phyloP scores from a whole-genome alignment of 805 yeast genomes.

The Yamadazyma tumulicola region DNA sequence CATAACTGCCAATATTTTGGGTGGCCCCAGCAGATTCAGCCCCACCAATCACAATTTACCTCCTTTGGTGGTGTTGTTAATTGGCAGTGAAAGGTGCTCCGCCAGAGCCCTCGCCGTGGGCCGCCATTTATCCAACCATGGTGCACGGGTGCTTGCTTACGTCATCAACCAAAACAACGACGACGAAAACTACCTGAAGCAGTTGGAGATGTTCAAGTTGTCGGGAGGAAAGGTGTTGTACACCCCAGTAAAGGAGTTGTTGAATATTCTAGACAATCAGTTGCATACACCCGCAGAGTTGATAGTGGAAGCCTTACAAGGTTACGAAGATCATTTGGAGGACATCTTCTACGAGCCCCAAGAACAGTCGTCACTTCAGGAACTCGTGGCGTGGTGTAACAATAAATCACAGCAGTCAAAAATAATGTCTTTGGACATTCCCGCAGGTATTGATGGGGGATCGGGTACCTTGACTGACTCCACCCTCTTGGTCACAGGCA shows the following conservation, averaged over 20 bases:
- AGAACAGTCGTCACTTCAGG: slow-evolving; percentile 37
- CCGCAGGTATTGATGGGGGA: slow-evolving; percentile 81
- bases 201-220: slow-evolving; percentile 52
- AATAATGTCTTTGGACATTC: slow-evolving; percentile 69
- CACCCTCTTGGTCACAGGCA: slow-evolving; percentile 37
- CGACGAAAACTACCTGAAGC: slow-evolving; percentile 45
- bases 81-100: slow-evolving; percentile 76
- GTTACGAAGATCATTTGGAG: slow-evolving; percentile 65
- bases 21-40: slow-evolving; percentile 64
- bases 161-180: slow-evolving; percentile 31
- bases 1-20: slow-evolving; percentile 53
- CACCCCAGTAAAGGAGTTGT: slow-evolving; percentile 25
- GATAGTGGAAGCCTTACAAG: slow-evolving; percentile 80
- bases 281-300: slow-evolving; percentile 75
- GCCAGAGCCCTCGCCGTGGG: slow-evolving; percentile 75
- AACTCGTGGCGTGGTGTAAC: slow-evolving; percentile 68
- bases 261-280: slow-evolving; percentile 38
- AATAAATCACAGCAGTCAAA: slow-evolving; percentile 33
- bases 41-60: slow-evolving; percentile 70
- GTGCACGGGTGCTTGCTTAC: slow-evolving; percentile 62
- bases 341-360: slow-evolving; percentile 45
- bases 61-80: slow-evolving; percentile 67
- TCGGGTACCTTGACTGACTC: slow-evolving; percentile 52
- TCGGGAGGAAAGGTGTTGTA: slow-evolving; percentile 63
- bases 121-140: slow-evolving; percentile 72